These are phyloP conservation scores for Ilyonectria robusta DNA, from an alignment of 2,329 filamentous ascomycete species.

Conservation along the genomic window DNA sequence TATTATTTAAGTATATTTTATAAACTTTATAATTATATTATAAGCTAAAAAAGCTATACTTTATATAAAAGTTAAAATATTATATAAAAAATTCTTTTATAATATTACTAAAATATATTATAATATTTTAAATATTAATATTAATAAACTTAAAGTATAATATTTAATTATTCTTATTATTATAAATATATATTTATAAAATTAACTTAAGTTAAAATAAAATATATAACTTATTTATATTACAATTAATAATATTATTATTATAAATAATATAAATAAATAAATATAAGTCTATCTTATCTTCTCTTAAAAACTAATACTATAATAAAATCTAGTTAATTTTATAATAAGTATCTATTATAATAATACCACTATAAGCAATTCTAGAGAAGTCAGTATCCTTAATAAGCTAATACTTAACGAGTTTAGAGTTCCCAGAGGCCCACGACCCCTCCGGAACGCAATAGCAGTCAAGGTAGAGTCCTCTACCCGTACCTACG, in stretches of 20 bases:
- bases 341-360: constrained; percentile 69
- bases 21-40: neutral
- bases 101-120: neutral
- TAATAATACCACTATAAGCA: constrained; percentile 68
- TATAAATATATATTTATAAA: neutral
- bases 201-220: neutral
- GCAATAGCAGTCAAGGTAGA: constrained; percentile 75
- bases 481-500: constrained; percentile 66
- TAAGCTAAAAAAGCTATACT: neutral
- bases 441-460: constrained; percentile 71
- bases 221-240: neutral
- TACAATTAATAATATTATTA: neutral
- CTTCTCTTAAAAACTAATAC: constrained; percentile 73
- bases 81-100: neutral
- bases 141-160: neutral
- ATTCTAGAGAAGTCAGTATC: constrained; percentile 61
- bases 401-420: constrained; percentile 55
- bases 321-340: constrained; percentile 73
- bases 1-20: neutral
- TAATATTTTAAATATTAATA: neutral
- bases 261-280: constrained; percentile 60
- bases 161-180: neutral
- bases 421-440: constrained; percentile 63
- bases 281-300: constrained; percentile 72
- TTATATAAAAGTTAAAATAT: neutral